Conservation (phyloP, 2,329 filamentous ascomycete species). For the Aspergillus ochraceoroseus region DNA sequence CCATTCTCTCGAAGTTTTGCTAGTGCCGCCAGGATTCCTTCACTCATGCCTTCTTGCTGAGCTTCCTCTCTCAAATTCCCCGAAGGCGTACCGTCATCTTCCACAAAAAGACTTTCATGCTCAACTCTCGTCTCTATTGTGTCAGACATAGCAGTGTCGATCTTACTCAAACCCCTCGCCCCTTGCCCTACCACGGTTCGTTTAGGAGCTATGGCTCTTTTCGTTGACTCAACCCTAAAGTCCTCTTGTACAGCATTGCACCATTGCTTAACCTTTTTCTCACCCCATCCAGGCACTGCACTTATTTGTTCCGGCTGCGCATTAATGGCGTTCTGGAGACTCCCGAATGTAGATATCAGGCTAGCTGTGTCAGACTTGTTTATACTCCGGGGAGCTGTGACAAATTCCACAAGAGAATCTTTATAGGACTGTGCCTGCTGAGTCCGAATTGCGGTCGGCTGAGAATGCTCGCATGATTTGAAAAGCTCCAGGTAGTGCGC, state of each 20-base stretch:
- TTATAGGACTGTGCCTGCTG: constrained; percentile 78
- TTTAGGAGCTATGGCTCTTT: constrained; percentile 47
- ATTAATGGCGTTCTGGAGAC: constrained; percentile 78
- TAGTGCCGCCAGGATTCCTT: constrained; percentile 56
- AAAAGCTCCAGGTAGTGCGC: constrained; percentile 91
- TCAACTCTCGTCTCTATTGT: constrained; percentile 41
- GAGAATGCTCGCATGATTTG: constrained; percentile 89
- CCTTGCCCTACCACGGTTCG: constrained; percentile 28
- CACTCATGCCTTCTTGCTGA: constrained; percentile 45
- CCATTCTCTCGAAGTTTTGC: constrained; percentile 48
- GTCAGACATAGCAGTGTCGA: constrained; percentile 14
- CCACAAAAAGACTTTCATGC: constrained; percentile 43
- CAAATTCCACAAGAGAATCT: constrained; percentile 84
- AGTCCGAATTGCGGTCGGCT: constrained; percentile 73
- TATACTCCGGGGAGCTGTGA: constrained; percentile 81
- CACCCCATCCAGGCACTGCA: constrained; percentile 85
- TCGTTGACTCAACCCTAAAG: constrained; percentile 69
- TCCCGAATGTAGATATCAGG: constrained; percentile 87
- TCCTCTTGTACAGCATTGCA: constrained; percentile 74
- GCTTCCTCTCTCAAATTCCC: constrained; percentile 17
- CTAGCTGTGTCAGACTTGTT: constrained; percentile 94
- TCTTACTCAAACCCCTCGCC: constrained; percentile 24
- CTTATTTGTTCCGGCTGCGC: constrained; percentile 79
- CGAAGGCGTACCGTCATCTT: constrained; percentile 24
- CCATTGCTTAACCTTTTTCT: constrained; percentile 90